Evolutionary conservation across 192 early-diverging fungal species (phyloP).

Genomic region (Thamnidium elegans): DNA sequence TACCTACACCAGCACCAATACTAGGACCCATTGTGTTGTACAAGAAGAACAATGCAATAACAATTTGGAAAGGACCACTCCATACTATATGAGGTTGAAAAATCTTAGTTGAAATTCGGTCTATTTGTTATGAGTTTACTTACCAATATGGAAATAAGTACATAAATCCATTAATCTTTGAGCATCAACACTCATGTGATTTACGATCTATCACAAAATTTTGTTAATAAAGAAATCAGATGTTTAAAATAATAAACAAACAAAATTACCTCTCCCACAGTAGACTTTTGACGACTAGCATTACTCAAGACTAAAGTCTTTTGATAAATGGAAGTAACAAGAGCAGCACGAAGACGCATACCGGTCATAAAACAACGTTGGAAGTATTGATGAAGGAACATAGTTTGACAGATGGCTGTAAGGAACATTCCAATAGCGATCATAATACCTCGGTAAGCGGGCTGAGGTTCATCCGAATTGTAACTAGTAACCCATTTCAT

Average conservation of each 20-base stretch:
- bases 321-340: slow-evolving; percentile 80
- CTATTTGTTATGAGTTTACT: not conserved
- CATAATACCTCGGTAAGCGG: slow-evolving; percentile 71
- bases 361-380: slow-evolving; percentile 76
- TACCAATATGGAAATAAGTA: slow-evolving; percentile 68
- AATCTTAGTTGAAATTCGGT: not conserved
- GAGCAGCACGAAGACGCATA: slow-evolving; percentile 70
- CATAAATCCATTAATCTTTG: slow-evolving; percentile 60
- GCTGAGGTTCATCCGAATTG: slow-evolving; percentile 49
- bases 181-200: slow-evolving; percentile 66
- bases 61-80: slow-evolving; percentile 30
- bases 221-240: not conserved
- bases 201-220: slow-evolving; percentile 41
- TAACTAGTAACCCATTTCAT: slow-evolving; percentile 64
- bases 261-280: slow-evolving; percentile 68
- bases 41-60: slow-evolving; percentile 18
- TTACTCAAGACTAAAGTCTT: slow-evolving; percentile 83
- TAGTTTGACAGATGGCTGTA: slow-evolving; percentile 70
- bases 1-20: slow-evolving; percentile 79
- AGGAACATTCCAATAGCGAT: slow-evolving; percentile 81
- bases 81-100: slow-evolving; percentile 11
- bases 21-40: slow-evolving; percentile 68
- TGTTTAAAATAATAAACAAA: not conserved
- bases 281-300: slow-evolving; percentile 72
- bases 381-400: slow-evolving; percentile 87